These are phyloP conservation scores for Raphanus raphanistrum DNA, from an alignment of 345 rosid genomes.

Conservation along the genomic window DNA sequence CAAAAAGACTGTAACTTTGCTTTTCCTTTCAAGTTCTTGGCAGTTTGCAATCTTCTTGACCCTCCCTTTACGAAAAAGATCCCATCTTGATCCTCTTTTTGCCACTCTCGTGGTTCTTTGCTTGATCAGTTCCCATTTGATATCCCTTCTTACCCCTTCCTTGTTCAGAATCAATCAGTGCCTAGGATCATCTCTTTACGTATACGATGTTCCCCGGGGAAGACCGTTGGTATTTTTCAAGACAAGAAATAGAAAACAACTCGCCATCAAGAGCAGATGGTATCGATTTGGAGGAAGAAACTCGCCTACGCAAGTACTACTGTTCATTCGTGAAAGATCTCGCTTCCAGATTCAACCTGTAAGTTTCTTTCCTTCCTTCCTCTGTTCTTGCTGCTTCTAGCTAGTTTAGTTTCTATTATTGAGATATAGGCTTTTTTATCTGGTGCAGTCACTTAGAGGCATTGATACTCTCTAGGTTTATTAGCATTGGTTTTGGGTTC, in stretches of 20 bases:
- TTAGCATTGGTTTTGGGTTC: neutral
- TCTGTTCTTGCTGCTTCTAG: neutral
- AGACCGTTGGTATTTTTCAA: conserved; percentile 56
- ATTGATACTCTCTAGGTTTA: neutral
- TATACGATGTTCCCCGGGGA: neutral
- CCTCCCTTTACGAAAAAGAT: neutral
- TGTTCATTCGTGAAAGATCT: conserved; percentile 47
- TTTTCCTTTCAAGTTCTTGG: neutral
- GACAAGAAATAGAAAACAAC: conserved; percentile 73
- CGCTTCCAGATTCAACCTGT: conserved; percentile 57
- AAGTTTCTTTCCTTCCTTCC: conserved; percentile 35
- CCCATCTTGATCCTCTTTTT: neutral
- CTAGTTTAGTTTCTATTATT: neutral
- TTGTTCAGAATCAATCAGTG: neutral
- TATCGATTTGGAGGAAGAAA: conserved; percentile 76
- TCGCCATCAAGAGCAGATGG: conserved; percentile 54
- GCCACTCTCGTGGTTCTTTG: neutral
- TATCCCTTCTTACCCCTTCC: neutral
- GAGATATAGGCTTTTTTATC: neutral
- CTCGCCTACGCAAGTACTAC: conserved; percentile 60
- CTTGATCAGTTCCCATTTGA: neutral
- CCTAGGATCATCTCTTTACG: neutral
- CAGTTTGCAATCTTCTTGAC: neutral
- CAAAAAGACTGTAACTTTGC: neutral
- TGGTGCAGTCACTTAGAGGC: too few species aligned